A percentile compares a stretch with the other conserved stretches of the same genome.
phyloP scores from a whole-genome alignment of 2,329 filamentous ascomycete genomes.

The Sporothrix curviconia region DNA sequence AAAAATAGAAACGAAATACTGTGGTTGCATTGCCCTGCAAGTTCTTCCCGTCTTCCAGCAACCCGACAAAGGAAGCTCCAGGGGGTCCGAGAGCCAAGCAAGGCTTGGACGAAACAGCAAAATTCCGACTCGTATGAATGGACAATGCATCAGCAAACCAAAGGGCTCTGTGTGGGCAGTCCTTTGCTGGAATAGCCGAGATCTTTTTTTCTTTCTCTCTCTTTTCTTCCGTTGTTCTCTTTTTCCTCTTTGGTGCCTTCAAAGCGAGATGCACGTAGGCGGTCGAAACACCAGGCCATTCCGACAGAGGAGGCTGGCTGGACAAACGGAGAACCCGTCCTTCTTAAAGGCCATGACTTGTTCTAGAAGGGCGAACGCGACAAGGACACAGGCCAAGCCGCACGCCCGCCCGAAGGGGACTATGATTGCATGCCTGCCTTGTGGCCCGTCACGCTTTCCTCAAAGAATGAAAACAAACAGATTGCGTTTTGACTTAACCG shows the following conservation, averaged over 20 bases:
- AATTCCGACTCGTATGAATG: background rate
- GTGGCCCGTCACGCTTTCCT: background rate
- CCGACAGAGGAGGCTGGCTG: background rate
- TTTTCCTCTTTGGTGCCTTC: background rate
- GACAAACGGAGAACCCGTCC: slow-evolving; percentile 5
- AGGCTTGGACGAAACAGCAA: too few relatives aligned
- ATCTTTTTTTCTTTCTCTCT: too few relatives aligned
- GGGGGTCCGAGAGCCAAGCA: too few relatives aligned
- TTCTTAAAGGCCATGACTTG: background rate
- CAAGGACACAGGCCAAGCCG: background rate
- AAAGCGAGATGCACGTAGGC: background rate
- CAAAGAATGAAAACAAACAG: background rate
- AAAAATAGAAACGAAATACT: too few relatives aligned
- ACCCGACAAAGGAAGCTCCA: too few relatives aligned
- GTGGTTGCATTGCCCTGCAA: too few relatives aligned
- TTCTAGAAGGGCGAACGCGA: background rate
- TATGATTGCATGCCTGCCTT: background rate
- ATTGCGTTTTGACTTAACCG: background rate
- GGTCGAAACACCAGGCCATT: background rate
- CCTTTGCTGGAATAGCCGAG: background rate
- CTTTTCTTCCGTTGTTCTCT: too few relatives aligned
- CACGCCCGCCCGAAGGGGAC: slow-evolving; percentile 1
- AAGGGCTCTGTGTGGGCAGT: background rate
- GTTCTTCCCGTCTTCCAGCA: too few relatives aligned
- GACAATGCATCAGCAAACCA: background rate